Percentiles rank a stretch among this genome's conserved stretches.
Conservation (phyloP, 2,329 filamentous ascomycete species). For the Neofusicoccum sp. region DNA sequence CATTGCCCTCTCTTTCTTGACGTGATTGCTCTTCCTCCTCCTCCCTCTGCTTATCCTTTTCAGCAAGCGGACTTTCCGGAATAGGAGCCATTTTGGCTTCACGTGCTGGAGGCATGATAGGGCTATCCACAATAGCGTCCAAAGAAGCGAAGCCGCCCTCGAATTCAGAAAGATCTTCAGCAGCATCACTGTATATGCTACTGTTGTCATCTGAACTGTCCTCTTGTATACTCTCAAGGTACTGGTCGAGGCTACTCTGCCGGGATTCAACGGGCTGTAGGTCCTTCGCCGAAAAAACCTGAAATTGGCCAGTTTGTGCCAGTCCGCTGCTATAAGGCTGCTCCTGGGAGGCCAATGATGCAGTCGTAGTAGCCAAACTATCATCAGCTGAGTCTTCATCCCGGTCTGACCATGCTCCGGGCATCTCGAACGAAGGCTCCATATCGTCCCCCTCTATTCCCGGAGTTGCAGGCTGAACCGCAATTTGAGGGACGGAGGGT, state of each 20-base stretch:
- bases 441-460: slow-evolving; percentile 27
- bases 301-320: not conserved
- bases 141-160: slow-evolving; percentile 71
- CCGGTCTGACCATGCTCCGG: slow-evolving; percentile 27
- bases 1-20: not conserved
- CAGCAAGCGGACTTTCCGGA: slow-evolving; percentile 12
- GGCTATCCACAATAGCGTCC: slow-evolving; percentile 67
- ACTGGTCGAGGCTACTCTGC: not conserved
- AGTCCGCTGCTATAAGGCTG: not conserved
- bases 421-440: slow-evolving; percentile 26
- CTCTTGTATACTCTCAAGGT: not conserved
- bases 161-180: slow-evolving; percentile 66
- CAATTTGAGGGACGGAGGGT: slow-evolving; percentile 31
- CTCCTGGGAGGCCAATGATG: not conserved
- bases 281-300: not conserved
- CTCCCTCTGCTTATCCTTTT: slow-evolving; percentile 30
- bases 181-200: slow-evolving; percentile 73
- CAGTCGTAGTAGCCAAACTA: slow-evolving; percentile 18
- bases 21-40: slow-evolving; percentile 63
- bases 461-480: slow-evolving; percentile 37
- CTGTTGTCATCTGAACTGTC: slow-evolving; percentile 37
- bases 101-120: slow-evolving; percentile 32
- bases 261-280: not conserved
- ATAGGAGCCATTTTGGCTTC: not conserved
- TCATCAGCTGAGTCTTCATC: slow-evolving; percentile 26